Evolutionary conservation across 768 basidiomycete species (phyloP).

Genomic region (Amanita brunnescens): DNA sequence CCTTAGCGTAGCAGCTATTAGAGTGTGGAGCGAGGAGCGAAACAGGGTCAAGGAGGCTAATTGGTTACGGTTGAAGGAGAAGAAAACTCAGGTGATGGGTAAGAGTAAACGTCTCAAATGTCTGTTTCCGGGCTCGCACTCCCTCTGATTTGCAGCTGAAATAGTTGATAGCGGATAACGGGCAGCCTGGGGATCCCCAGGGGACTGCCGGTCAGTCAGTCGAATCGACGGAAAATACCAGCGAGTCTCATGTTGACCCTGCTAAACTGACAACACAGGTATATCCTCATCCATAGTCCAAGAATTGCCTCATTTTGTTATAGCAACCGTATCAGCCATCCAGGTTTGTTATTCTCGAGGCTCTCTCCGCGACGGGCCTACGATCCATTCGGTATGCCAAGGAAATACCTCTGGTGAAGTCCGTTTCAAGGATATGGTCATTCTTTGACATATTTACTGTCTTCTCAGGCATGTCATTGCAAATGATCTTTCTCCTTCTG

Average conservation of each 20-base stretch:
- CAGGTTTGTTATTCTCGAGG: constrained; percentile 79
- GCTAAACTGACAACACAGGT: neutral
- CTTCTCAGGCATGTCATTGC: constrained; percentile 79
- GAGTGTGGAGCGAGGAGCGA: constrained; percentile 74
- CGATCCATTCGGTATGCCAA: constrained; percentile 96
- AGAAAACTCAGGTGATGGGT: constrained; percentile 21
- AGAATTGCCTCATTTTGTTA: neutral
- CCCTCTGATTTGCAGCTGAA: neutral
- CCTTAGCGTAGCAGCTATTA: constrained; percentile 83
- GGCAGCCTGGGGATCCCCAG: constrained; percentile 1
- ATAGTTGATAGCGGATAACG: neutral
- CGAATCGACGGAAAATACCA: neutral
- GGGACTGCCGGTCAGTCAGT: neutral
- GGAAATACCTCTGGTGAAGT: constrained; percentile 91
- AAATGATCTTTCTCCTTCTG: constrained; percentile 83
- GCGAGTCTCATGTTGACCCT: neutral
- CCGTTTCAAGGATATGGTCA: constrained; percentile 14
- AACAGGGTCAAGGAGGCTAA: constrained; percentile 53
- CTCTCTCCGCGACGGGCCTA: constrained; percentile 91
- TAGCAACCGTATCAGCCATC: constrained; percentile 42
- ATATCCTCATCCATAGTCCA: neutral
- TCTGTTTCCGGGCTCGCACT: constrained; percentile 17
- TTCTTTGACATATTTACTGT: constrained; percentile 7
- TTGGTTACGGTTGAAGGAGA: constrained; percentile 48
- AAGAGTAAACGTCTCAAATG: constrained; percentile 37